Base-by-base conservation (phyloP, 2,329 filamentous ascomycete genomes). In the Monilinia fructicola region DNA sequence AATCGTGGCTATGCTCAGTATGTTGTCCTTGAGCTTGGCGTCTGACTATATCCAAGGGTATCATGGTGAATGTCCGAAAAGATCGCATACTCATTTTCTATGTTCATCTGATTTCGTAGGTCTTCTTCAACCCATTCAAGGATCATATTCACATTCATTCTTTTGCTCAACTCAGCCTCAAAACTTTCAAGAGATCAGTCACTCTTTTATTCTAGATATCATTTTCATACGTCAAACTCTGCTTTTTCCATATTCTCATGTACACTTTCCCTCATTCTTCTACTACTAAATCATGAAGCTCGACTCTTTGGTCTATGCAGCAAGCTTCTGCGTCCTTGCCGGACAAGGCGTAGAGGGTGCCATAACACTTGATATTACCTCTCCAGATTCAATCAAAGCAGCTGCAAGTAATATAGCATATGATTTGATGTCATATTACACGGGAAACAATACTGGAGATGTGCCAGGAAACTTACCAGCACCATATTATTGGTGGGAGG, bases 371-470 rank as follows among this genome's bases (percentile, higher is more conserved):
- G 58, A 66, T 50, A 55, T 66, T 28, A 35, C 58, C 18, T 55
- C 50, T 23, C 10, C 64, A 74, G 74, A 71, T 50, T 76, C 75
- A 4, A 74, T 77, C 65, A 77, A 73, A 46, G 56, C 46, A 1
- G 71, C 66, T 4, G 73, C 76, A 26, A 69, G 71, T 58, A 73
- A 68, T 14, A 71, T 76, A 38, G 81, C 81, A 7, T 77, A 81
- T 67, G 80, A 81, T 55, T 79, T 85, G 76, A 81, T 85, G 72
- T 75, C 75, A 40, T 82, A 83, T 69, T 86, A 86, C 71, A 81
- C 79, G 1, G 79, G 79, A 26, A 79, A 81, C 63, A 69, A 77
- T 35, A 77, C 80, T 12, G 81, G 80, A 48, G 79, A 82, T 65
- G 78, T 79, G 44, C 81, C 82, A 0, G 82, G 82, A 40, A 79